Conservation (phyloP, 78 protist genomes). For the Tieghemostelium lacteum region DNA sequence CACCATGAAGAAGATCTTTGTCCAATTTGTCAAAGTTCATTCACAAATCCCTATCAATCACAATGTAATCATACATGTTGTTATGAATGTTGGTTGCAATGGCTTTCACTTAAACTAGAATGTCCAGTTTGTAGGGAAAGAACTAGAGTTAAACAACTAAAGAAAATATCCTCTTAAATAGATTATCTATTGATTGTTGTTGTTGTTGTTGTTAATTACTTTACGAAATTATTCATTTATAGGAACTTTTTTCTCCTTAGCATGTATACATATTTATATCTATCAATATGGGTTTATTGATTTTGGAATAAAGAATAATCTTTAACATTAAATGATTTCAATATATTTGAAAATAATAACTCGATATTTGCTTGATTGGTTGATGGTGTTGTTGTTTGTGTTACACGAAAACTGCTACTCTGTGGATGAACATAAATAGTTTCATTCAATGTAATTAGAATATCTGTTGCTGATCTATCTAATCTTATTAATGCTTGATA, state of each 20-base stretch:
- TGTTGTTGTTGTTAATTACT: neutral
- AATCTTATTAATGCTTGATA: constrained; percentile 66
- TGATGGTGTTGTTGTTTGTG: constrained; percentile 2
- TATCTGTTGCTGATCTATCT: constrained; percentile 42
- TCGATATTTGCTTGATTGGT: neutral
- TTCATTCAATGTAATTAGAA: constrained; percentile 46
- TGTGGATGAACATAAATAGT: neutral
- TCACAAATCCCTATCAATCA: constrained; percentile 26
- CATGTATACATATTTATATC: neutral
- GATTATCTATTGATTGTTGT: neutral
- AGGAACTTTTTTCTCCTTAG: neutral
- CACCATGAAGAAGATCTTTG: constrained; percentile 4
- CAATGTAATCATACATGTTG: constrained; percentile 56
- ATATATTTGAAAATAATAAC: neutral
- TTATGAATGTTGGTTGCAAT: constrained; percentile 63
- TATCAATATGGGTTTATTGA: constrained; percentile 19
- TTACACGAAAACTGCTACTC: constrained; percentile 43
- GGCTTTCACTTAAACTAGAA: constrained; percentile 64
- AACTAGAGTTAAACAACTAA: constrained; percentile 51
- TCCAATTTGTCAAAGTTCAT: constrained; percentile 51
- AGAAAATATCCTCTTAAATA: neutral
- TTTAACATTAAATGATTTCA: constrained; percentile 29
- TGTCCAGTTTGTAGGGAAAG: constrained; percentile 74
- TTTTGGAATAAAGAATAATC: constrained; percentile 58
- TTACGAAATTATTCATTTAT: neutral